phyloP scores from a whole-genome alignment of 2,329 filamentous ascomycete species.

The Aspergillus sp. region DNA sequence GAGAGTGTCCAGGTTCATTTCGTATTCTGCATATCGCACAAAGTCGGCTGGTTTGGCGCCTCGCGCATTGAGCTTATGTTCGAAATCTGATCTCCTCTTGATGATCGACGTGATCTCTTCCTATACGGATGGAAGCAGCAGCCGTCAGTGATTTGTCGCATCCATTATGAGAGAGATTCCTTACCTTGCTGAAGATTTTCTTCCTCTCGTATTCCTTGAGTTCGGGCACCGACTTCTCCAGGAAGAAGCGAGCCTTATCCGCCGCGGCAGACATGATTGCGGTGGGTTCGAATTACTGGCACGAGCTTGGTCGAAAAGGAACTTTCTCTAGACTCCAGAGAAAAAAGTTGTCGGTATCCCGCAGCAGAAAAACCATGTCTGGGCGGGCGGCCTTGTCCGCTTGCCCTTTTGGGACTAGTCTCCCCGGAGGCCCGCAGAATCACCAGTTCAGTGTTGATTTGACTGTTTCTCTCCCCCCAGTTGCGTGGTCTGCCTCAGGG shows the following conservation, averaged over 20 bases:
- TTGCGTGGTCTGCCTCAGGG: constrained; percentile 30
- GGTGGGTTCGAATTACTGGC: constrained; percentile 3
- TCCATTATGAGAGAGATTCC: background rate
- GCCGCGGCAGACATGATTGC: constrained; percentile 73
- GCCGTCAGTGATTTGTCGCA: constrained; percentile 10
- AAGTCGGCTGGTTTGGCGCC: constrained; percentile 76
- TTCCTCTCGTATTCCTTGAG: constrained; percentile 90
- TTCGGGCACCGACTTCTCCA: constrained; percentile 89
- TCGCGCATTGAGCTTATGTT: constrained; percentile 83
- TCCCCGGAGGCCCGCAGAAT: constrained; percentile 7
- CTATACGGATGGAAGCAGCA: constrained; percentile 41
- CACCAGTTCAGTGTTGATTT: constrained; percentile 6
- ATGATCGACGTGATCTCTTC: constrained; percentile 89
- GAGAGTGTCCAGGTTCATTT: constrained; percentile 68
- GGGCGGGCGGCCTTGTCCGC: constrained; percentile 14
- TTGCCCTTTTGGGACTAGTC: constrained; percentile 19
- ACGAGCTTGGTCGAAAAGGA: background rate
- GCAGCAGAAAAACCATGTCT: constrained; percentile 22
- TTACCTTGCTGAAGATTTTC: constrained; percentile 79
- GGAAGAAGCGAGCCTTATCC: constrained; percentile 92
- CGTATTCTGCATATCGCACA: constrained; percentile 74
- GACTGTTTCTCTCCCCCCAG: constrained; percentile 18
- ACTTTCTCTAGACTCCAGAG: background rate
- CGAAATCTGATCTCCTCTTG: constrained; percentile 86
- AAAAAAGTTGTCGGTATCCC: constrained; percentile 35